These are phyloP conservation scores for Solanum hybrid DNA, from an alignment of 305 asterid genomes.

Conservation along the genomic window DNA sequence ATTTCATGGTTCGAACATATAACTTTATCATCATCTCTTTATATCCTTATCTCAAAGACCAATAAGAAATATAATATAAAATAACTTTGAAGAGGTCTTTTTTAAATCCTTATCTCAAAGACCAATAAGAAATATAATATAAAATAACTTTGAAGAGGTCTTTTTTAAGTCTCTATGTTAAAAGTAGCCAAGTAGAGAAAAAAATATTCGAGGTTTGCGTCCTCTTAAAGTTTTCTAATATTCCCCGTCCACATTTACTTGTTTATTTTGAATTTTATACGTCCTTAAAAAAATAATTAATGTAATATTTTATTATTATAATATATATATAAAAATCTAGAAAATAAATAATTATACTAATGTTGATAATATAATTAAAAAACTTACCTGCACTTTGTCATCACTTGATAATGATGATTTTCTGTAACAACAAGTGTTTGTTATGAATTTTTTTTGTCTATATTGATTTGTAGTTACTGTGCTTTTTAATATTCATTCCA, in stretches of 20 bases:
- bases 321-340: not conserved
- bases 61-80: not conserved
- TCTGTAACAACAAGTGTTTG: not conserved
- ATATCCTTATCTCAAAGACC: not conserved
- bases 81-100: not conserved
- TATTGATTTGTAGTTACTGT: not conserved
- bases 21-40: not conserved
- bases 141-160: not conserved
- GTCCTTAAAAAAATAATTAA: not conserved
- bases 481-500: not conserved
- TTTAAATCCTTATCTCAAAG: not conserved
- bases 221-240: not conserved
- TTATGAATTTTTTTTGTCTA: not conserved
- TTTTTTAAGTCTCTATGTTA: not conserved
- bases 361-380: not conserved
- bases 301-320: not conserved
- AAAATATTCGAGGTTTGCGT: not conserved
- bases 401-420: not conserved
- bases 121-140: not conserved
- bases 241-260: rapidly evolving
- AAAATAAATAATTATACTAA: not conserved
- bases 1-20: not conserved
- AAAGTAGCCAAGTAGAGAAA: not conserved
- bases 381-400: not conserved
- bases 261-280: not conserved